Conservation (phyloP, 108 stramenopile genomes). For the Fistulifera solaris region DNA sequence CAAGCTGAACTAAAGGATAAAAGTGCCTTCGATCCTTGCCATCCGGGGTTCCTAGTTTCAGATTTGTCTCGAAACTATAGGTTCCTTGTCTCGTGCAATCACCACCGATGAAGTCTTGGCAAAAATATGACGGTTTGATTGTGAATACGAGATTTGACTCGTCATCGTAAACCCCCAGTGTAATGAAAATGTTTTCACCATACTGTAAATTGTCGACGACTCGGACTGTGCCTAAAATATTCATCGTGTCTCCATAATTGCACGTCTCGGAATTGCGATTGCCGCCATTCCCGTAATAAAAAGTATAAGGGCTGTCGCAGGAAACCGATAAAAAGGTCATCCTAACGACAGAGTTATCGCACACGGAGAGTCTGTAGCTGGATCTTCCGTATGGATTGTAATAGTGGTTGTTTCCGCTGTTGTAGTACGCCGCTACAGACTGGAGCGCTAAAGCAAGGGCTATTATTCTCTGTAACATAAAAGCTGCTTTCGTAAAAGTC, state of each 20-base stretch:
- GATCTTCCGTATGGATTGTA: neutral
- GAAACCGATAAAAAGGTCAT: neutral
- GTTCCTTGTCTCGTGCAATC: conserved; percentile 11
- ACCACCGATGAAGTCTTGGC: conserved; percentile 8
- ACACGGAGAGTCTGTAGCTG: neutral
- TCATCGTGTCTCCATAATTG: conserved; percentile 17
- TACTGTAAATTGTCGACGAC: conserved; percentile 9
- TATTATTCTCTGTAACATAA: too few species aligned
- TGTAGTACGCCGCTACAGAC: too few species aligned
- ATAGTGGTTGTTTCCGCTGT: neutral
- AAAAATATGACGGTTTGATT: conserved; percentile 6
- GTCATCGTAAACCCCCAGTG: conserved; percentile 11
- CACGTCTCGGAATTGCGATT: conserved; percentile 12
- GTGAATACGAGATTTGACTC: conserved; percentile 2
- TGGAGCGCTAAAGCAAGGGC: too few species aligned
- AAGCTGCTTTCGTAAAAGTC: too few species aligned
- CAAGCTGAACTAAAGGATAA: conserved; percentile 8
- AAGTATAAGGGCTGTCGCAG: conserved; percentile 20
- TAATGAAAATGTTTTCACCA: conserved; percentile 5
- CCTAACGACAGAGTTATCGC: conserved; percentile 10
- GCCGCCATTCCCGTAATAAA: conserved; percentile 22
- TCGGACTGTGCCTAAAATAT: conserved; percentile 8
- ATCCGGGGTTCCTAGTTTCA: neutral
- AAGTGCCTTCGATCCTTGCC: conserved; percentile 9
- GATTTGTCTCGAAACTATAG: conserved; percentile 11